Conservation (phyloP, 257 asterid genomes). For the Ligustrum vulgare region DNA sequence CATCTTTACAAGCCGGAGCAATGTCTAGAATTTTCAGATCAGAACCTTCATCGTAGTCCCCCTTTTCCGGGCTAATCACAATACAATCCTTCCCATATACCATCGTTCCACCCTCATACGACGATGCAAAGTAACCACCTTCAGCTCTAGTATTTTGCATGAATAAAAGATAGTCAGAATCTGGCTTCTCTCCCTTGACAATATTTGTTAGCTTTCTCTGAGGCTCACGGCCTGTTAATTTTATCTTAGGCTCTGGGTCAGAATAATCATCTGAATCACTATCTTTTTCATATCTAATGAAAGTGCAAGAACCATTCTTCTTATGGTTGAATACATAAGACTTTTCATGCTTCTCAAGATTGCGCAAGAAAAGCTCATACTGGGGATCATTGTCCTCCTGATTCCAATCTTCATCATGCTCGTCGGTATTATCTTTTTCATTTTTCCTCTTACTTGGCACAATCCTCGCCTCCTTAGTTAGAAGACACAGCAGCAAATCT, state of each 20-base stretch:
- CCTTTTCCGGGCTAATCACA: background rate
- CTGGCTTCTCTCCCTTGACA: background rate
- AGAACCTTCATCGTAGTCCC: constrained; percentile 5
- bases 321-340: constrained; percentile 24
- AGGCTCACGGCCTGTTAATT: background rate
- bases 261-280: constrained; percentile 14
- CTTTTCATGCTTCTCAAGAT: constrained; percentile 5
- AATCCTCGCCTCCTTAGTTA: background rate
- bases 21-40: constrained; percentile 34
- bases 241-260: background rate
- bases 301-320: constrained; percentile 14
- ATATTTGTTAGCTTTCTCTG: background rate
- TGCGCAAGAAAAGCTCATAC: constrained; percentile 17
- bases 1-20: constrained; percentile 10
- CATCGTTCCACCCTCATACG: background rate
- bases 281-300: constrained; percentile 21
- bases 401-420: background rate
- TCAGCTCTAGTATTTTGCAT: background rate
- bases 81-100: background rate
- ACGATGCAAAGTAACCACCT: background rate
- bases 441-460: background rate
- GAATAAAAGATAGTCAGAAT: background rate
- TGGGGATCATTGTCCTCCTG: constrained; percentile 26
- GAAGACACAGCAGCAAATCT: background rate
- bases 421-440: background rate